Evolutionary conservation across 257 asterid genomes (phyloP), one percentile per base, ranked within the genome.

Genomic region (Petunia secreta): DNA sequence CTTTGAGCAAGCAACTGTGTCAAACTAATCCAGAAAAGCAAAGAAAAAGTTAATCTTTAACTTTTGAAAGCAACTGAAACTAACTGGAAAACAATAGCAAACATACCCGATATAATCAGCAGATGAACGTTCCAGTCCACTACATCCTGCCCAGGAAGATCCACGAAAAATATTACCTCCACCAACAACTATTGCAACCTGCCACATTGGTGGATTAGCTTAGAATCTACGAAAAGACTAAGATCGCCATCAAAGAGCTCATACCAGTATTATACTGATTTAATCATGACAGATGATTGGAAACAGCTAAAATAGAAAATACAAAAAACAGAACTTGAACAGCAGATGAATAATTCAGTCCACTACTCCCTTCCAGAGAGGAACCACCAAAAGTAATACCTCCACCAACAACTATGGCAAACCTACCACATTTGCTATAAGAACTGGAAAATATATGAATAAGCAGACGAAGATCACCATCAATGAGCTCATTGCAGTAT

Each of bases 131-230:
- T 94, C 98, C 81, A 94, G 96, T 66, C 97, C 99, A 82, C 98
- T 90, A 85, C 97, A 75, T 86, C 99, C 92, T 48, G 94, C 95
- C 98, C 94, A 92, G 13, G 98, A 90, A 63, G 97, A 92, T 66
- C 99, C 99, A 50, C 97, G 97, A 82, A 95, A 93, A 82, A 93
- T 95, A 90, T 95, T 95, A 81, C 99, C 98, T 83, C 97, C 99
- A 79, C 98, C 98, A 80, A 93, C 98, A 82, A 95, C 96, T 76
- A 95, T 90, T 43, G 99, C 98, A 78, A 94, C 97, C 96, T 94
- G 90, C 82, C 77, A 80, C 5, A 48, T 76, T 87, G 77, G 25
- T 48, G 10, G 77, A 48, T 4, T 25, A 48, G 34, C 34, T 71
- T 59, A 71, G 60, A 2, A 71, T 71, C 77, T 50, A 71, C 10